phyloP scores from a whole-genome alignment of 2,329 filamentous ascomycete species.

The Balansia obtecta region DNA sequence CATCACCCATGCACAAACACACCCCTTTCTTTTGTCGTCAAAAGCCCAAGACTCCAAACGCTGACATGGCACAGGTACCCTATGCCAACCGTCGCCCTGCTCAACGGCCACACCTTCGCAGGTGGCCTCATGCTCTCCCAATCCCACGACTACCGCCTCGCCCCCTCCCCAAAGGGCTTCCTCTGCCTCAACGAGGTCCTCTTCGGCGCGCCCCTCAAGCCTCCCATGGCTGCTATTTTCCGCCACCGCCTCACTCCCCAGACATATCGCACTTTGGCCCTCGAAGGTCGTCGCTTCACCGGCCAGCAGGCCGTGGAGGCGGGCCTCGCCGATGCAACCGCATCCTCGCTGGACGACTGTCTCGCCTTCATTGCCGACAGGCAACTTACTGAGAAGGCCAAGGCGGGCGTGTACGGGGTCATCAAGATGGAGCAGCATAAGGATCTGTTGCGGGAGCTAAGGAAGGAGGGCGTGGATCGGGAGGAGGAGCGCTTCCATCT shows the following conservation, averaged over 20 bases:
- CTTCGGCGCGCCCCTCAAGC: conserved; percentile 62
- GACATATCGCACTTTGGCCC: conserved; percentile 50
- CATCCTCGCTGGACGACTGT: conserved; percentile 42
- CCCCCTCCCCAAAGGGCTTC: conserved; percentile 58
- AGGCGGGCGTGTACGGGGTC: conserved; percentile 53
- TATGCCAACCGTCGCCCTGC: conserved; percentile 69
- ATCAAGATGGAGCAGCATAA: conserved; percentile 69
- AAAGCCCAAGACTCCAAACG: conserved; percentile 34
- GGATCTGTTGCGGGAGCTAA: conserved; percentile 47
- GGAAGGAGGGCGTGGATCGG: conserved; percentile 33
- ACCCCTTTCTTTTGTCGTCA: too few species aligned
- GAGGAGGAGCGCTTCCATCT: conserved; percentile 37
- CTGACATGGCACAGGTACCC: conserved; percentile 58
- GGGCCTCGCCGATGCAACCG: conserved; percentile 57
- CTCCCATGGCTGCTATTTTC: conserved; percentile 65
- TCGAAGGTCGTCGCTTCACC: conserved; percentile 61
- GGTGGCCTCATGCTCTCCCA: conserved; percentile 62
- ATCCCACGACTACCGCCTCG: conserved; percentile 75
- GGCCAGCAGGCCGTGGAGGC: conserved; percentile 49
- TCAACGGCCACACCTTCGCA: conserved; percentile 74
- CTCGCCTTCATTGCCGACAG: conserved; percentile 46
- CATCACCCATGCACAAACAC: not conserved
- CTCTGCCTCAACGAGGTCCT: conserved; percentile 73
- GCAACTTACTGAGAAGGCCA: conserved; percentile 47
- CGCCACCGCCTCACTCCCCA: conserved; percentile 49